These are phyloP conservation scores for Cryptococcus jaspeensis DNA, from an alignment of 1,284 basidiomycete species.

Conservation along the genomic window DNA sequence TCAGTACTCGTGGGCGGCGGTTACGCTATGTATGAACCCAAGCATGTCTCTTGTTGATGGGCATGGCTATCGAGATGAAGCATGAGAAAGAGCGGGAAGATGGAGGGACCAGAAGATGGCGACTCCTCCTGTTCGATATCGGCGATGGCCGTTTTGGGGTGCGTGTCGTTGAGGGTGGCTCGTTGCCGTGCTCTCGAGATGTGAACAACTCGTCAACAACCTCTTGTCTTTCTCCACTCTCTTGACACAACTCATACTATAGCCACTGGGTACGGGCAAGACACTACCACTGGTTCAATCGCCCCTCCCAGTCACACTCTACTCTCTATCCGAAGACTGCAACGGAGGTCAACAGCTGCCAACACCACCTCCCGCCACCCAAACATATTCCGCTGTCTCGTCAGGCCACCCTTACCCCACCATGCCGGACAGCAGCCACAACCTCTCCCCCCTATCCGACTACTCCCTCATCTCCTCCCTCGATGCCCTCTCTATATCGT, in stretches of 20 bases:
- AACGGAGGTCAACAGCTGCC: too few species aligned
- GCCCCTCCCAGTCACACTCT: background rate
- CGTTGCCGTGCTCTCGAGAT: too few species aligned
- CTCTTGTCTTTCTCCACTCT: background rate
- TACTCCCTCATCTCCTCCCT: conserved; percentile 20
- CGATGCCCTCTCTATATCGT: conserved; percentile 15
- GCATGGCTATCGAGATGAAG: too few species aligned
- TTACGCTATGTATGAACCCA: too few species aligned
- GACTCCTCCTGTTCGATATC: too few species aligned
- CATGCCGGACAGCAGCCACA: background rate
- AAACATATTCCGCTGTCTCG: background rate
- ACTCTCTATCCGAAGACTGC: background rate
- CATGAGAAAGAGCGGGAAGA: too few species aligned
- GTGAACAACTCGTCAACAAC: too few species aligned
- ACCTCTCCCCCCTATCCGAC: conserved; percentile 11
- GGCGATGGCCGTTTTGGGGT: too few species aligned
- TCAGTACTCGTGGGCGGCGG: too few species aligned
- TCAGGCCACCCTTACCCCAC: background rate
- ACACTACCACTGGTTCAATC: background rate
- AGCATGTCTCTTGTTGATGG: too few species aligned
- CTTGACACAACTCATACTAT: background rate
- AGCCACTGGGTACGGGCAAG: background rate
- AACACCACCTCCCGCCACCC: background rate
- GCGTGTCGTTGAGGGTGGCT: too few species aligned
- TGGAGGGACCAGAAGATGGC: too few species aligned